Conservation (phyloP, 257 asterid species). For the Solanum piurae region DNA sequence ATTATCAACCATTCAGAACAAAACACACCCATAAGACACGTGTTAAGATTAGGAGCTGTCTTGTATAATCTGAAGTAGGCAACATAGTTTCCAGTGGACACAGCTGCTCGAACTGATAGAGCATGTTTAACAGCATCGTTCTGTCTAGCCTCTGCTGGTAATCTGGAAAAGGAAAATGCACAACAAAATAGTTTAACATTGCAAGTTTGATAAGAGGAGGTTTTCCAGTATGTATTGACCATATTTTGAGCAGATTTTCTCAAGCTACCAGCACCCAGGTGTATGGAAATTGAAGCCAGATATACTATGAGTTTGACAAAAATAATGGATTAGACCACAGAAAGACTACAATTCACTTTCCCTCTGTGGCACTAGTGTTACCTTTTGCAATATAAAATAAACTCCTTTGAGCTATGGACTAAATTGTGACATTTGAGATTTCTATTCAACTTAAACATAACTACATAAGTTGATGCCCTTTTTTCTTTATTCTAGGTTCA, state of each 20-base stretch:
- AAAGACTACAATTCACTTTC: neutral
- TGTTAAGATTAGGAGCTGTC: conserved; percentile 75
- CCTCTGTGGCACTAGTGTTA: neutral
- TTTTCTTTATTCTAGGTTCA: neutral
- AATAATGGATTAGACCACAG: neutral
- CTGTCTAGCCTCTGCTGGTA: conserved; percentile 57
- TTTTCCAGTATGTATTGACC: neutral
- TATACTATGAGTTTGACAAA: neutral
- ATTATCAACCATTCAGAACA: neutral
- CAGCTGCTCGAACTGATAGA: conserved; percentile 87
- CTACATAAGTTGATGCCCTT: neutral
- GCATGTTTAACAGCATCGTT: conserved; percentile 77
- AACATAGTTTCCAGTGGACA: conserved; percentile 84
- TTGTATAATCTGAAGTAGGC: conserved; percentile 77
- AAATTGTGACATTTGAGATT: neutral
- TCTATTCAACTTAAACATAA: neutral
- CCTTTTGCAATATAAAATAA: neutral
- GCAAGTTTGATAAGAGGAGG: neutral
- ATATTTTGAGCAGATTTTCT: neutral
- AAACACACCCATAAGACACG: conserved; percentile 70
- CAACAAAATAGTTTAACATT: neutral
- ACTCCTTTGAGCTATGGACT: neutral
- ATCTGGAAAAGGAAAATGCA: conserved; percentile 33
- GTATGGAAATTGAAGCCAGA: neutral
- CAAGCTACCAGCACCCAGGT: neutral